phyloP scores from a whole-genome alignment of 129 eudicot genomes.

The Centrapalus pauciflorus region DNA sequence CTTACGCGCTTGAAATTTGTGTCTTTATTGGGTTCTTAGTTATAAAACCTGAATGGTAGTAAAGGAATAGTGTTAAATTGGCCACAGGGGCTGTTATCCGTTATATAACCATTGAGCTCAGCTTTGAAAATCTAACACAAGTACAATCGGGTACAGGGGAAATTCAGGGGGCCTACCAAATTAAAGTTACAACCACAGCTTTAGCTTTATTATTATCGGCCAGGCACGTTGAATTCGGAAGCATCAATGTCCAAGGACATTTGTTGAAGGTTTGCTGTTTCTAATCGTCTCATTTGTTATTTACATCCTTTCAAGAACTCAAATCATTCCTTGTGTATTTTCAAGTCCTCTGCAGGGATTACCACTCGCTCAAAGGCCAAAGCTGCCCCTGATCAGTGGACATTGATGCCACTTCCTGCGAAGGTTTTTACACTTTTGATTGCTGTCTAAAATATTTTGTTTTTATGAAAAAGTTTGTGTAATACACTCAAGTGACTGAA shows the following conservation, averaged over 20 bases:
- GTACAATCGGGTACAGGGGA: constrained; percentile 60
- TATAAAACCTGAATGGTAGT: neutral
- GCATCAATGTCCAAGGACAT: constrained; percentile 69
- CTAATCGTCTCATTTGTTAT: neutral
- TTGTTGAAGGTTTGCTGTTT: constrained; percentile 57
- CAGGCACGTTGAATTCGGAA: constrained; percentile 70
- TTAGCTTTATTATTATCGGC: constrained; percentile 77
- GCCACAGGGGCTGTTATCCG: neutral
- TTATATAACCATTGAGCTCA: neutral
- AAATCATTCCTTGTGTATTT: constrained; percentile 13
- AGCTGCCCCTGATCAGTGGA: constrained; percentile 86
- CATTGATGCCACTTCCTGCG: constrained; percentile 68
- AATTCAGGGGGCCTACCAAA: constrained; percentile 89
- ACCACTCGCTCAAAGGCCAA: constrained; percentile 93
- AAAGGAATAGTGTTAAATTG: neutral
- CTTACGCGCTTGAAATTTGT: too few species aligned
- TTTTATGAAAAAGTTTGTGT: neutral
- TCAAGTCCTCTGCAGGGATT: constrained; percentile 79
- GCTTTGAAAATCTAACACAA: constrained; percentile 2
- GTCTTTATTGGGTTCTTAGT: too few species aligned
- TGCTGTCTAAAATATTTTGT: neutral
- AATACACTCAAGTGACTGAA: neutral
- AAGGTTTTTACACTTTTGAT: constrained; percentile 47
- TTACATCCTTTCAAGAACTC: constrained; percentile 9
- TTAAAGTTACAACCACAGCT: constrained; percentile 89